Evolutionary conservation across 139 green algal species (phyloP).

Genomic region (Bryopsis sp.): DNA sequence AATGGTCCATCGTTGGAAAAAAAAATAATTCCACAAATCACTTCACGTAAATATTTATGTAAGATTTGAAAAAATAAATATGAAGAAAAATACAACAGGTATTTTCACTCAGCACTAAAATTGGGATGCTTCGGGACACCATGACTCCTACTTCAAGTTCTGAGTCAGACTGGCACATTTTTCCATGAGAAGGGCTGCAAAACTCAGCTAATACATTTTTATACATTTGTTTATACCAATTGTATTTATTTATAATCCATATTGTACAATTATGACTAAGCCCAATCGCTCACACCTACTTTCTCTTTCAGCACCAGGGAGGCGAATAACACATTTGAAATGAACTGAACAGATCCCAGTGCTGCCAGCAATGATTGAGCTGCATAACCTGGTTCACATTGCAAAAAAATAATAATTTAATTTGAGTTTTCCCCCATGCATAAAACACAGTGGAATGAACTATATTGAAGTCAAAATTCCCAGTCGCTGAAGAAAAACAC

Average conservation of each 20-base stretch:
- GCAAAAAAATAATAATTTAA: background rate
- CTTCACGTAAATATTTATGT: background rate
- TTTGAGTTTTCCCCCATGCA: background rate
- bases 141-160: background rate
- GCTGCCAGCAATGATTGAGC: conserved; percentile 75
- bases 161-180: background rate
- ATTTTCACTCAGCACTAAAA: too few relatives aligned
- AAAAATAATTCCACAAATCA: background rate
- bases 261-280: too few relatives aligned
- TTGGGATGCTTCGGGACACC: too few relatives aligned
- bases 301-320: conserved; percentile 64
- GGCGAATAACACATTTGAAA: conserved; percentile 79
- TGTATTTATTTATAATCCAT: too few relatives aligned
- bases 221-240: background rate
- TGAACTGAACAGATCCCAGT: conserved; percentile 76
- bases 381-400: conserved; percentile 51
- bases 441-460: background rate
- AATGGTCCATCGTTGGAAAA: background rate
- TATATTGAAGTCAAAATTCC: background rate
- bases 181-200: background rate
- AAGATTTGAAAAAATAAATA: background rate
- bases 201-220: background rate
- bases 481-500: background rate
- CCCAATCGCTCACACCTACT: too few relatives aligned
- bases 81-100: background rate